A percentile compares a stretch with the other conserved stretches of the same genome.
phyloP scores from a whole-genome alignment of 495 filamentous ascomycete genomes.

The Trichocladium uniseriatum region DNA sequence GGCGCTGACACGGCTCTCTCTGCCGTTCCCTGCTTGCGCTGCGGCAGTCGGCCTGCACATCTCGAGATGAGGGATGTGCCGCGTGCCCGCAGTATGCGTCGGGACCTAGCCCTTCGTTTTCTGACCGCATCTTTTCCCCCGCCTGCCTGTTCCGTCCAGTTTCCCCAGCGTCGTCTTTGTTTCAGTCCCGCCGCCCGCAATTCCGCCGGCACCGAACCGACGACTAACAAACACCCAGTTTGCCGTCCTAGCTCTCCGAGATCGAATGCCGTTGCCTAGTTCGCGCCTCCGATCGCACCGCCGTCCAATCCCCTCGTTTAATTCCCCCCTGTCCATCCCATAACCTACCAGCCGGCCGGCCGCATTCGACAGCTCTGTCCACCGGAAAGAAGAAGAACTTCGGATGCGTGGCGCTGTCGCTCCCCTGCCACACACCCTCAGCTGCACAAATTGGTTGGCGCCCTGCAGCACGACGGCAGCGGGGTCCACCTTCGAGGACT shows the following conservation, averaged over 20 bases:
- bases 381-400: not conserved
- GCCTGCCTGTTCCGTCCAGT: slow-evolving; percentile 7
- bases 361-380: slow-evolving; percentile 4
- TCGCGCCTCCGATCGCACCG: not conserved
- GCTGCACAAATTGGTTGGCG: slow-evolving; percentile 3
- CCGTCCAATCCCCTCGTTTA: not conserved
- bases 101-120: not conserved
- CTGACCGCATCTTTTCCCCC: not conserved
- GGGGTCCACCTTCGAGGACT: not conserved
- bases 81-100: not conserved
- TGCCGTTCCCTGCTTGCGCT: not conserved
- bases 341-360: slow-evolving; percentile 1
- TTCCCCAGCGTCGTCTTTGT: slow-evolving; percentile 11
- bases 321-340: not conserved
- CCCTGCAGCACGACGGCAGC: slow-evolving; percentile 17
- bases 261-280: slow-evolving; percentile 1
- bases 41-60: not conserved
- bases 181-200: slow-evolving; percentile 12
- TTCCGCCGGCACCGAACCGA: slow-evolving; percentile 6
- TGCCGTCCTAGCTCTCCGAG: slow-evolving; percentile 1
- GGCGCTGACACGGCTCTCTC: too few relatives aligned
- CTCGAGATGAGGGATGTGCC: not conserved
- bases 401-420: slow-evolving; percentile 8
- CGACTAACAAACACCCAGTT: slow-evolving; percentile 9
- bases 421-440: slow-evolving; percentile 1